phyloP scores from a whole-genome alignment of 1,139 yeast genomes.

The Suhomyces wounanorum region DNA sequence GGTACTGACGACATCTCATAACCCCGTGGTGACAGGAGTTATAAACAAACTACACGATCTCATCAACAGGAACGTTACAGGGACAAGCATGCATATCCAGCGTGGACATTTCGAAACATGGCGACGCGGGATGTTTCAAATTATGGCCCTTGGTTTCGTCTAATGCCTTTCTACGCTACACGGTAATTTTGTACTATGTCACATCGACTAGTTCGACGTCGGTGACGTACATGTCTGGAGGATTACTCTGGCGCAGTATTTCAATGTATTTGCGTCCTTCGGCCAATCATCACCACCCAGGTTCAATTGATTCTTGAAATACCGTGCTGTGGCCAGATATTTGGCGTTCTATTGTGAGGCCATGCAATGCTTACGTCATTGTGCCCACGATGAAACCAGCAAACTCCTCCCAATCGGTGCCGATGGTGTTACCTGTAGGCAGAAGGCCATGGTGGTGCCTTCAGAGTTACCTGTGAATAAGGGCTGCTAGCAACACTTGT shows the following conservation, averaged over 20 bases:
- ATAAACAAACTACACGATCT: background rate
- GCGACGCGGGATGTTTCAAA: background rate
- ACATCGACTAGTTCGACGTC: background rate
- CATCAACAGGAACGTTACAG: background rate
- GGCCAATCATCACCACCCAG: background rate
- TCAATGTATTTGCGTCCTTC: background rate
- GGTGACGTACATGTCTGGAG: background rate
- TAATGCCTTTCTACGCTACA: background rate
- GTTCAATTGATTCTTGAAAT: too few relatives aligned
- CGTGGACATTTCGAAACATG: background rate
- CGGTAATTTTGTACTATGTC: background rate
- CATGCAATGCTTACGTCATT: background rate
- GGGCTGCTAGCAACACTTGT: background rate
- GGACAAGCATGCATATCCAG: background rate
- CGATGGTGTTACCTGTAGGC: too few relatives aligned
- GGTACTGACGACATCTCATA: background rate
- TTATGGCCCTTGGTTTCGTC: background rate
- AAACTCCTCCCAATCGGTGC: too few relatives aligned
- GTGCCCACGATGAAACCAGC: background rate
- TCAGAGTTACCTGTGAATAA: too few relatives aligned
- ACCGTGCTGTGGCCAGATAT: background rate
- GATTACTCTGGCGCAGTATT: background rate
- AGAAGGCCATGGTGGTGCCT: too few relatives aligned
- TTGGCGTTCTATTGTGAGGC: background rate
- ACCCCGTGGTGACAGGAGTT: background rate